Evolutionary conservation across 225 moss, liverwort and hornwort genomes (phyloP).

Genomic region (Pleurozium schreberi): DNA sequence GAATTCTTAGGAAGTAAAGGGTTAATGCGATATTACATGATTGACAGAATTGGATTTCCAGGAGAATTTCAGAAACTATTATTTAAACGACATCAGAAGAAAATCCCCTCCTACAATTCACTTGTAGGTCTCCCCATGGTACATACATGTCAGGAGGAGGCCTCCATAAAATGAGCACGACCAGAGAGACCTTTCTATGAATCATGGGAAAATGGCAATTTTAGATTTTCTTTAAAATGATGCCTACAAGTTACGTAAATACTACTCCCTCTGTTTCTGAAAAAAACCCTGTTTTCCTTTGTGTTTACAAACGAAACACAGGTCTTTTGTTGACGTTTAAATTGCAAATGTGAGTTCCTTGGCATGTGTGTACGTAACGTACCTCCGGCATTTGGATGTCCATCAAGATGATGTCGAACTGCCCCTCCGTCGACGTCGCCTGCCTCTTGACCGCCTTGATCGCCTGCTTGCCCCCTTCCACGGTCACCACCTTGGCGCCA

Average conservation of each 20-base stretch:
- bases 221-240: not conserved
- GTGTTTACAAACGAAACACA: no score
- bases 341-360: not conserved
- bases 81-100: not conserved
- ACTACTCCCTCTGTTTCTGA: no score
- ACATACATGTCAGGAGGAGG: not conserved
- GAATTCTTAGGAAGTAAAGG: no score
- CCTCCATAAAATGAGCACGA: not conserved
- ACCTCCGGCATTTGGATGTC: conserved; percentile 99
- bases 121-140: not conserved
- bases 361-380: not conserved
- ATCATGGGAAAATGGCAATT: not conserved
- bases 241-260: not conserved
- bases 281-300: no score
- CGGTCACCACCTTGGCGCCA: conserved; percentile 64
- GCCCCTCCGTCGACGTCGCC: conserved; percentile 13
- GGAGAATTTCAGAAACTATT: not conserved
- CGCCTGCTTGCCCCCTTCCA: conserved; percentile 61
- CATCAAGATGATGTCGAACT: conserved; percentile 85
- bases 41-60: not conserved
- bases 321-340: not conserved
- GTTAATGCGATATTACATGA: not conserved
- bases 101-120: not conserved
- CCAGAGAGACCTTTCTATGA: not conserved
- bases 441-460: conserved; percentile 45